phyloP scores from a whole-genome alignment of 2,329 filamentous ascomycete species.

The Fusarium secorum region DNA sequence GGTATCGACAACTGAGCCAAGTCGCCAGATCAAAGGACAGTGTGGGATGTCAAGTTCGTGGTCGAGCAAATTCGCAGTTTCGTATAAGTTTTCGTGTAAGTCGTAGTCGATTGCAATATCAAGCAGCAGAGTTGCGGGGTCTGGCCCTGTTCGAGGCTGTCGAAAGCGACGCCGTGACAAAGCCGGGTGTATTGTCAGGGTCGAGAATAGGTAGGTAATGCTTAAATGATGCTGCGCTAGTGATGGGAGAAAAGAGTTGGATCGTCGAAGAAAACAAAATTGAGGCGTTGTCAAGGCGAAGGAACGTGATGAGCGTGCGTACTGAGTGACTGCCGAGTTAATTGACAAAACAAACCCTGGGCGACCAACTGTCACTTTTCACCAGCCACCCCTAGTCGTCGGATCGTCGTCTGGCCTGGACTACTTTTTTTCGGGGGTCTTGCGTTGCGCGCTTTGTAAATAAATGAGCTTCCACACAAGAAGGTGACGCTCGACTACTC shows the following conservation, averaged over 20 bases:
- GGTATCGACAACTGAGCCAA: conserved; percentile 21
- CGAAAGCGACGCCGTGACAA: conserved; percentile 29
- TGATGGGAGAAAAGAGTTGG: neutral
- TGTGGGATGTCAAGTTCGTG: conserved; percentile 14
- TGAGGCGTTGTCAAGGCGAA: conserved; percentile 18
- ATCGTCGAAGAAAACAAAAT: conserved; percentile 13
- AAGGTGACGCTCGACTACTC: conserved; percentile 1
- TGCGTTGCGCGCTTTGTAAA: conserved; percentile 18
- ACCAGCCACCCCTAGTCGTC: conserved; percentile 35
- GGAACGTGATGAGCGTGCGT: conserved; percentile 7
- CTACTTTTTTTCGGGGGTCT: neutral
- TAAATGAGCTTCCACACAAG: conserved; percentile 25
- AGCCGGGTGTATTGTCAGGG: neutral
- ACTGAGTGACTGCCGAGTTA: conserved; percentile 19
- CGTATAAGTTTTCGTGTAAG: conserved; percentile 27
- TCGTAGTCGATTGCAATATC: conserved; percentile 17
- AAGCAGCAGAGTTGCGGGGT: conserved; percentile 8
- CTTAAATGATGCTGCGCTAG: neutral
- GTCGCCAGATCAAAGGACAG: conserved; percentile 7
- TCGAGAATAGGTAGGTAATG: conserved; percentile 2
- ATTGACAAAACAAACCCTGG: conserved; percentile 28
- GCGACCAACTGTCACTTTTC: conserved; percentile 27
- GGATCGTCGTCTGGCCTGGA: conserved; percentile 21
- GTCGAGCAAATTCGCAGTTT: neutral
- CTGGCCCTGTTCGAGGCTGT: conserved; percentile 7